These are phyloP conservation scores for Chalara sp. DNA, from an alignment of 2,329 filamentous ascomycete species.

Conservation along the genomic window DNA sequence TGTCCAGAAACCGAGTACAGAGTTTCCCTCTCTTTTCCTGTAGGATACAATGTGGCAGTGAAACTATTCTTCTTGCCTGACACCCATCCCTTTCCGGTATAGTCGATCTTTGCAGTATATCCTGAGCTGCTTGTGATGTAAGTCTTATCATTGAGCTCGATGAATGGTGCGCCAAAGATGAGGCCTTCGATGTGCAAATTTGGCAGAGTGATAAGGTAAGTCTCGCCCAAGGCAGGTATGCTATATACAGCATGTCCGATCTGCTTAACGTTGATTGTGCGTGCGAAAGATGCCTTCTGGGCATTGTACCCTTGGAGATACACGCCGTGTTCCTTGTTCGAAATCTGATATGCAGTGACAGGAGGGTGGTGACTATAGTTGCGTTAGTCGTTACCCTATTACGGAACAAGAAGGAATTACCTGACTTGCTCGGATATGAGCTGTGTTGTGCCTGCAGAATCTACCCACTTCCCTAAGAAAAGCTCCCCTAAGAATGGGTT, in stretches of 20 bases:
- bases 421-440: conserved; percentile 93
- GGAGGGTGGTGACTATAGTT: conserved; percentile 74
- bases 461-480: conserved; percentile 86
- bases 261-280: conserved; percentile 92
- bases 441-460: conserved; percentile 72
- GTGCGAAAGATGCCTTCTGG: conserved; percentile 90
- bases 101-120: conserved; percentile 85
- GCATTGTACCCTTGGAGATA: conserved; percentile 84
- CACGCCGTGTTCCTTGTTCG: conserved; percentile 77
- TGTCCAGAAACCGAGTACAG: conserved; percentile 81
- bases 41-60: conserved; percentile 64
- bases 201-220: conserved; percentile 86
- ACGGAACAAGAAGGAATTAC: conserved; percentile 28
- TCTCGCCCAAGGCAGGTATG: conserved; percentile 49
- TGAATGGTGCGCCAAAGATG: conserved; percentile 78
- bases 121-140: conserved; percentile 84
- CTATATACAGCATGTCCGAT: conserved; percentile 83
- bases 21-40: conserved; percentile 64
- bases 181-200: conserved; percentile 90
- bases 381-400: conserved; percentile 2
- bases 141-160: conserved; percentile 80
- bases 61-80: conserved; percentile 95
- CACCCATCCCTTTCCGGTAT: conserved; percentile 89
- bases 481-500: conserved; percentile 96
- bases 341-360: conserved; percentile 88